Evolutionary conservation across 2,329 filamentous ascomycete species (phyloP), one percentile per base, ranked within the genome.

Genomic region (Ophiostoma novo-ulmi): DNA sequence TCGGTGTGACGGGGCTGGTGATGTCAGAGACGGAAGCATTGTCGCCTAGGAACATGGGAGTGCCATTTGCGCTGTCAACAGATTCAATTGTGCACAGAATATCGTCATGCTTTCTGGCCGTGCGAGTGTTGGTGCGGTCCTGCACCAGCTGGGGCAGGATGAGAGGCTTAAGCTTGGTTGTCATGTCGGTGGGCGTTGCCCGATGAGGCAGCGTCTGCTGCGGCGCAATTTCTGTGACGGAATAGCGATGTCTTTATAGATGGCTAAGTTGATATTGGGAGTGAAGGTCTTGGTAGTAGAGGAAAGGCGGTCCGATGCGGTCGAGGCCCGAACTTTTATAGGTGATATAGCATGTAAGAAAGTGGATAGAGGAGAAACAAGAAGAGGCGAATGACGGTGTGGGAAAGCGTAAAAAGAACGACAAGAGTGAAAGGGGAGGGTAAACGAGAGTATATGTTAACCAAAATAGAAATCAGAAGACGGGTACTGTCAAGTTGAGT

Each of bases 1-100:
- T 91, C 31, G 91, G 89, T 61, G 90, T 92, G 52, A 89, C 81
- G 69, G 91, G 91, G 26, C 90, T 89, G 14, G 88, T 86, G 74
- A 89, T 82, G 75, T 91, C 90, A 14, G 77, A 92, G 13, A 84
- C 83, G 22, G 85, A 88, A 5, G 85, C 87, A 76, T 85, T 85
- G 70, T 82, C 79, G 68, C 79, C 81, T 75, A 82, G 81, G 75
- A 82, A 83, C 73, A 81, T 78, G 72, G 80, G 80, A 26, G 77
- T 74, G 68, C 77, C 81, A 22, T n/a, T 66, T n/a, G 77, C 81
- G 39, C 38, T 13, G 14, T 63, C 68, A 36, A 52, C 5, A 72
- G 75, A 75, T 35, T 78, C 78, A 44, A 58, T 72, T 64, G 66
- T 70, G 64, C 72, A 69, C 20, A 75, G 73, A n/a, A 76, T 72